Evolutionary conservation across 208 protist genomes (phyloP), one percentile per base, ranked within the genome.

Genomic region (Trypanosoma lewisi): DNA sequence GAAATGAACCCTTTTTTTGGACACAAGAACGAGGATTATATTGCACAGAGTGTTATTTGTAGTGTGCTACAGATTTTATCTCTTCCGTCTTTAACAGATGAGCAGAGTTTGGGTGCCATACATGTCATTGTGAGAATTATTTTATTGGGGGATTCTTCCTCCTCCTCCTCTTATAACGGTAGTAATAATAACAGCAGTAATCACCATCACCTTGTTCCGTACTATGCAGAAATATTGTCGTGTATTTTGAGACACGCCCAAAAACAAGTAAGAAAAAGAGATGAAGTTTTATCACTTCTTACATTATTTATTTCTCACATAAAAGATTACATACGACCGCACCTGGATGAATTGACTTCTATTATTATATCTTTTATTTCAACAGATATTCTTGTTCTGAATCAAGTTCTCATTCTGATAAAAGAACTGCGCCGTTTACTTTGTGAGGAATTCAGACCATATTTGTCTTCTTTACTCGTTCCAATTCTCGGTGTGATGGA

Each of bases 371-470:
- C 67, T 23, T 85, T 93, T 56, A 73, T 93, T 36, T 71, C 75
- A 8, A 47, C 72, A 17, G 79, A 93, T 48, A 67, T 75, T 28
- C 66, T 63, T 30, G 85, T 92, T 31, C 74, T 96, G 33, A 64
- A 79, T 39, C 77, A 87, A 67, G 66, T 89, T 44, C 66, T 96
- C 41, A 70, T 73, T 48, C 76, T 96, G 17, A 44, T 94, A 54
- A 77, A 75, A 66, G 76, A 90, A 51, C 63, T 94, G 34, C 81
- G 87, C 19, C 61, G 78, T 31, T 85, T 78, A 27, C 67, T 96
- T 47, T 79, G 82, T 52, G 85, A 94, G 53, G 87, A 94, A 72
- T 96, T 96, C 67, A 67, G 82, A 6, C 82, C 90, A 3, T 91
- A 78, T 48, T 74, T 96, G 17, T 73, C 83, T 19, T 61, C 67